These are phyloP conservation scores for Leccinum rimulosum DNA, from an alignment of 768 basidiomycete genomes.

Conservation along the genomic window DNA sequence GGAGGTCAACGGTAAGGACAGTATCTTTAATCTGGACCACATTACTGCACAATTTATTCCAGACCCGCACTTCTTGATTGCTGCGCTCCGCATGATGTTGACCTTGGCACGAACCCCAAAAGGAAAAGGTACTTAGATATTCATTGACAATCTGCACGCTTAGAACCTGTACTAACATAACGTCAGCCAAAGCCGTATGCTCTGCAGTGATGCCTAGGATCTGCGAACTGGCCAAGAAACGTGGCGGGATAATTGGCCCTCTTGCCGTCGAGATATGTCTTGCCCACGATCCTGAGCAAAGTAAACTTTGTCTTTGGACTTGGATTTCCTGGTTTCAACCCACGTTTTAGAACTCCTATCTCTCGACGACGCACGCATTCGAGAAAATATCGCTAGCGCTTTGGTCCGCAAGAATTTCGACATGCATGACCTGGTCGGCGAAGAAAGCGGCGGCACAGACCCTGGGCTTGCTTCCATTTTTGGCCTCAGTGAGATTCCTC, in stretches of 20 bases:
- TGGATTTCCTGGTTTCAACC: not conserved
- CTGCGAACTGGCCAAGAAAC: slow-evolving; percentile 11
- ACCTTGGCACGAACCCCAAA: slow-evolving; percentile 13
- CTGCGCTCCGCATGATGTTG: slow-evolving; percentile 19
- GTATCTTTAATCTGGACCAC: not conserved
- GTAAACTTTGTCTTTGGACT: not conserved
- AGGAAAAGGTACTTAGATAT: slow-evolving; percentile 12
- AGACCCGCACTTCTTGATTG: slow-evolving; percentile 11
- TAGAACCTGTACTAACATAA: not conserved
- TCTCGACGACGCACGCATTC: slow-evolving; percentile 5
- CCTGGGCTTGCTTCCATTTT: slow-evolving; percentile 4
- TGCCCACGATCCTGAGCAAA: slow-evolving; percentile 3
- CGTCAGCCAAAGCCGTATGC: not conserved
- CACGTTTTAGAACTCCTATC: slow-evolving; percentile 9
- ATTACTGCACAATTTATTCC: not conserved
- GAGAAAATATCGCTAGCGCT: slow-evolving; percentile 18
- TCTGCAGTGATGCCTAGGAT: slow-evolving; percentile 10
- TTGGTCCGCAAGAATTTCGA: slow-evolving; percentile 7
- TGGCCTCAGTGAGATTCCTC: slow-evolving; percentile 14
- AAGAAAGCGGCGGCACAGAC: not conserved
- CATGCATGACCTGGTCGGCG: not conserved
- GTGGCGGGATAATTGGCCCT: slow-evolving; percentile 11
- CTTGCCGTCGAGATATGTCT: slow-evolving; percentile 20
- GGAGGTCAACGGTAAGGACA: slow-evolving; percentile 10
- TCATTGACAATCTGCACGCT: too few relatives aligned